phyloP scores from a whole-genome alignment of 495 filamentous ascomycete species.

The Halenospora varia region DNA sequence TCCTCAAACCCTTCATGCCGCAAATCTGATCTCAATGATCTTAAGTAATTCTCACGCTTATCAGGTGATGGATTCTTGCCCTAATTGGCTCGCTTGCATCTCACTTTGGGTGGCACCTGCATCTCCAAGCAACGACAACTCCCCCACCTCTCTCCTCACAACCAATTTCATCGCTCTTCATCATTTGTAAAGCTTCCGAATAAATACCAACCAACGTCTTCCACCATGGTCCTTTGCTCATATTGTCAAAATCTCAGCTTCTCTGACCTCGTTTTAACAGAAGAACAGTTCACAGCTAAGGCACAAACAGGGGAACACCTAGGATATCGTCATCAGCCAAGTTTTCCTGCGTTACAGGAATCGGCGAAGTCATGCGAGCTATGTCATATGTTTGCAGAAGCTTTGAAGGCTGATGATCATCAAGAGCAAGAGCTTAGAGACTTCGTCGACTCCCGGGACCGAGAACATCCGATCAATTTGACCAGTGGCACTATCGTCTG shows the following conservation, averaged over 20 bases:
- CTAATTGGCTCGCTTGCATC: no score
- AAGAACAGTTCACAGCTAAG: not conserved
- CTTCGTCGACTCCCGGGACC: not conserved
- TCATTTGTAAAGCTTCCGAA: no score
- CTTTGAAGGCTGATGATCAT: not conserved
- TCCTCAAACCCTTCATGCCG: no score
- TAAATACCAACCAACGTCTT: no score
- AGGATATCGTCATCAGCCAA: not conserved
- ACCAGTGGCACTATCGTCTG: not conserved
- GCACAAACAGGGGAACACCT: not conserved
- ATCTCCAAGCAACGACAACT: no score
- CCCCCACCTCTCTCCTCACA: no score
- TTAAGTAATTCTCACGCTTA: no score
- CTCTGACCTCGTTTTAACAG: not conserved
- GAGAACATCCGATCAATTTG: not conserved
- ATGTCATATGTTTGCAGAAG: not conserved
- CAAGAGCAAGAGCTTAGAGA: not conserved
- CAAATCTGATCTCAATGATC: no score
- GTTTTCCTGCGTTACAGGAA: not conserved
- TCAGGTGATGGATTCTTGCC: no score
- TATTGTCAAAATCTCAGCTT: not conserved
- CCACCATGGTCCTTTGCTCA: not conserved
- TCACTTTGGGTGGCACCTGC: no score
- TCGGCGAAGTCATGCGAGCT: not conserved
- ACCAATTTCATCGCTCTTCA: no score